Conservation (phyloP, 441 rosid species). For the Croton setiger region DNA sequence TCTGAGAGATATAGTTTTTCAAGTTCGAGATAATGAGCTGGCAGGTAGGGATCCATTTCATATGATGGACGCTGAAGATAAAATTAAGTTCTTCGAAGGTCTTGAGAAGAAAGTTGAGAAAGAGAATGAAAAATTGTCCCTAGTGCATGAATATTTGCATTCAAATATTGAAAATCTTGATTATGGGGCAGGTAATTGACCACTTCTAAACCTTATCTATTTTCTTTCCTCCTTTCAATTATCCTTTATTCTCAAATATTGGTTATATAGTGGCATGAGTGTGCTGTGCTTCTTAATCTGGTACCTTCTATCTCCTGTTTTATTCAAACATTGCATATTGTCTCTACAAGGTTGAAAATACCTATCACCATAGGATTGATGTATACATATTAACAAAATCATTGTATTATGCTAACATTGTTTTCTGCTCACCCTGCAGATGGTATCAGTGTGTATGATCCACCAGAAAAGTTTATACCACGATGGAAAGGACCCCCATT, state of each 20-base stretch:
- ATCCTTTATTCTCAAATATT: neutral
- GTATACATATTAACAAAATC: neutral
- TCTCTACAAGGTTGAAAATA: conserved; percentile 7
- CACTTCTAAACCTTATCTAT: conserved; percentile 12
- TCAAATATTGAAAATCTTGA: conserved; percentile 86
- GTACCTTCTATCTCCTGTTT: neutral
- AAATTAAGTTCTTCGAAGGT: conserved; percentile 70
- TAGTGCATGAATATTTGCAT: conserved; percentile 78
- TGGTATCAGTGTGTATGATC: conserved; percentile 81
- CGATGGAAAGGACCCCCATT: conserved; percentile 80
- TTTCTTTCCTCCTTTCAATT: neutral
- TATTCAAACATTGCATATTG: neutral
- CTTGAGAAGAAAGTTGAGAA: conserved; percentile 81
- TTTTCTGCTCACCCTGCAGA: conserved; percentile 42
- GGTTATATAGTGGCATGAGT: neutral
- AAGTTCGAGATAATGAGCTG: conserved; percentile 86
- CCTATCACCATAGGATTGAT: neutral
- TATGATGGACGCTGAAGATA: conserved; percentile 65
- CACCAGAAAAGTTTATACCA: conserved; percentile 74
- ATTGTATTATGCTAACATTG: conserved; percentile 13
- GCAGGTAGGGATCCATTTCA: conserved; percentile 84
- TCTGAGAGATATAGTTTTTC: conserved; percentile 77
- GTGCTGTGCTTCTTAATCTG: neutral
- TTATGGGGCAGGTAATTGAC: conserved; percentile 81
- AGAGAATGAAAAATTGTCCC: conserved; percentile 65